Base-by-base conservation (phyloP, 352 stramenopile genomes). In the Phytophthora fragariae region DNA sequence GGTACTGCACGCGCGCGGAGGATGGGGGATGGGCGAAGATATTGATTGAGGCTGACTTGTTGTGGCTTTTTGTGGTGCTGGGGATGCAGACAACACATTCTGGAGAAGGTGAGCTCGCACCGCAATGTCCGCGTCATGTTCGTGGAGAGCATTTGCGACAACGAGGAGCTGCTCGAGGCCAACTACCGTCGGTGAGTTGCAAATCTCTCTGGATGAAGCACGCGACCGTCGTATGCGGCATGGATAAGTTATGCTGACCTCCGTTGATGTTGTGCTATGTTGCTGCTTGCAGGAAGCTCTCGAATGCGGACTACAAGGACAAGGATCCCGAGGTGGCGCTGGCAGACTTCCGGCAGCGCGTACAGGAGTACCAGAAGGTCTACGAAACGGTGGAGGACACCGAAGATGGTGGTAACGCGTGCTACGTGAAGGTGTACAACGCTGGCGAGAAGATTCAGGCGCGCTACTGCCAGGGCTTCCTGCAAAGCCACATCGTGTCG, bases 111-210 rank as follows among this genome's bases (percentile, higher is more conserved):
- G 61, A 81, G 78, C 59, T 82, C 78, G 37, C 87, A 92, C 47
- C 64, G 46, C 35, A 94, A 92, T 68, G 79, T 91, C 54, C 85
- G 95, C 54, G 91, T 98, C 57, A 92, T 99, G 72, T 98, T 98
- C 76, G 92, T 99, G 0, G 96, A 99, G 76, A 97, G 88, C 72
- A 97, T 98, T 74, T 99, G 96, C 73, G 95, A 98, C 77, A 96
- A 98, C 73, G 70, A 89, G 47, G 83, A 97, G 72, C 75, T 99
- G 14, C 79, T 99, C 10, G 81, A 97, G 62, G 92, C 89, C 62
- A 99, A 99, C 84, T 98, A 97, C 68, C 79, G 80, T 56, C 72
- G 88, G 88, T 93, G 65, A 35, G 77, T 75, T 78, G 67, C 53
- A 76, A 68, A 65, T 68, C 53, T 35, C n/a, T 9, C 33, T 70